These are phyloP conservation scores for Lyophyllum atratum DNA, from an alignment of 768 basidiomycete species.

Conservation along the genomic window DNA sequence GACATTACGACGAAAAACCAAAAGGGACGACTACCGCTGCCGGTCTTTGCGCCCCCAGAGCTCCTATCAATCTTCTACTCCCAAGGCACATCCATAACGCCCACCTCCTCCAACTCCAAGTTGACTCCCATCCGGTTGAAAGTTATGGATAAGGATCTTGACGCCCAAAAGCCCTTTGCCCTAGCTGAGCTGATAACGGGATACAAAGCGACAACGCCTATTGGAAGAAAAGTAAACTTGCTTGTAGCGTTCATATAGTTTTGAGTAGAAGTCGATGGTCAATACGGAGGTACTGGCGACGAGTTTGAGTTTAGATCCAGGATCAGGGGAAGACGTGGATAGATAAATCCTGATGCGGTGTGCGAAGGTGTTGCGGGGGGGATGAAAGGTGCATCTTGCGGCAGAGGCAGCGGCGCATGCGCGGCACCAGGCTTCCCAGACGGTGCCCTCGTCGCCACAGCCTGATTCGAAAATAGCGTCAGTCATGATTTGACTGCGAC, in stretches of 20 bases:
- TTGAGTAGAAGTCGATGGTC: slow-evolving; percentile 73
- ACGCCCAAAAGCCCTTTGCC: slow-evolving; percentile 87
- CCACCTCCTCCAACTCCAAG: slow-evolving; percentile 70
- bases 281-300: slow-evolving; percentile 54
- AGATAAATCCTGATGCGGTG: slow-evolving; percentile 27
- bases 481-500: no score
- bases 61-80: slow-evolving; percentile 83
- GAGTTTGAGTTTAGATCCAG: slow-evolving; percentile 68
- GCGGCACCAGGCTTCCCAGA: slow-evolving; percentile 96
- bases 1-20: slow-evolving; percentile 81
- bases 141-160: slow-evolving; percentile 77
- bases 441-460: slow-evolving; percentile 44
- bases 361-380: slow-evolving; percentile 57
- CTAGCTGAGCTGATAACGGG: slow-evolving; percentile 95
- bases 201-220: slow-evolving; percentile 86
- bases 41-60: slow-evolving; percentile 93
- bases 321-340: slow-evolving; percentile 22
- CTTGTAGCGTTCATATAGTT: slow-evolving; percentile 80
- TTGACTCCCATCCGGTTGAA: slow-evolving; percentile 85
- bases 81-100: slow-evolving; percentile 89
- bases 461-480: no score
- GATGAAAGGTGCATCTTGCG: slow-evolving; percentile 82
- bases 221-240: slow-evolving; percentile 99
- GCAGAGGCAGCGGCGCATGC: slow-evolving; percentile 80
- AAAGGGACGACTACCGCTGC: slow-evolving; percentile 87